These are phyloP conservation scores for Fragilariopsis cylindrus DNA, from an alignment of 108 stramenopile species.

Conservation along the genomic window DNA sequence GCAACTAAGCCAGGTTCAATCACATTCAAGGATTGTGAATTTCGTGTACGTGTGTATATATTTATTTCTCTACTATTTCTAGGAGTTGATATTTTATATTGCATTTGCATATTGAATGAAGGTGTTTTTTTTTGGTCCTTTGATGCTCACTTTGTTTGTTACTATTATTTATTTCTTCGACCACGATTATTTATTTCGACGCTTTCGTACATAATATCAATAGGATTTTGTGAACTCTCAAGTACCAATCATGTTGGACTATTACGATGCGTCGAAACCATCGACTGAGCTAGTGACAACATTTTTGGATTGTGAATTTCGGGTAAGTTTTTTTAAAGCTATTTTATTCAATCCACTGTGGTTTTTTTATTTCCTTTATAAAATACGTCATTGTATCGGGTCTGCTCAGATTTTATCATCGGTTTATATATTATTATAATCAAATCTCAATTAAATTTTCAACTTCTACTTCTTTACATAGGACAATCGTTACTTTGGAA, in stretches of 20 bases:
- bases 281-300: slow-evolving; percentile 25
- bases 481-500: slow-evolving; percentile 30
- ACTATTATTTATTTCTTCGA: neutral
- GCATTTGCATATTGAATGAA: neutral
- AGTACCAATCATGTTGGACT: slow-evolving; percentile 46
- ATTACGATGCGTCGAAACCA: slow-evolving; percentile 25
- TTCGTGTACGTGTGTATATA: slow-evolving; percentile 21
- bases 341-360: neutral
- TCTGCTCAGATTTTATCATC: no score
- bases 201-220: neutral
- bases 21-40: slow-evolving; percentile 49
- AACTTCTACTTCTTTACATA: neutral
- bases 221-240: slow-evolving; percentile 29
- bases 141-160: neutral
- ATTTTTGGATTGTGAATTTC: slow-evolving; percentile 35
- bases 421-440: neutral
- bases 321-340: neutral
- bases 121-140: neutral
- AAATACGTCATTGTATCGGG: no score
- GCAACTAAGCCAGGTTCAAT: slow-evolving; percentile 41
- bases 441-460: neutral
- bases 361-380: neutral
- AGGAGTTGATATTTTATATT: neutral
- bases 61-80: neutral
- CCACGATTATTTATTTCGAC: no score